phyloP scores from a whole-genome alignment of 1,284 basidiomycete species.

The Cryptococcus sp. region DNA sequence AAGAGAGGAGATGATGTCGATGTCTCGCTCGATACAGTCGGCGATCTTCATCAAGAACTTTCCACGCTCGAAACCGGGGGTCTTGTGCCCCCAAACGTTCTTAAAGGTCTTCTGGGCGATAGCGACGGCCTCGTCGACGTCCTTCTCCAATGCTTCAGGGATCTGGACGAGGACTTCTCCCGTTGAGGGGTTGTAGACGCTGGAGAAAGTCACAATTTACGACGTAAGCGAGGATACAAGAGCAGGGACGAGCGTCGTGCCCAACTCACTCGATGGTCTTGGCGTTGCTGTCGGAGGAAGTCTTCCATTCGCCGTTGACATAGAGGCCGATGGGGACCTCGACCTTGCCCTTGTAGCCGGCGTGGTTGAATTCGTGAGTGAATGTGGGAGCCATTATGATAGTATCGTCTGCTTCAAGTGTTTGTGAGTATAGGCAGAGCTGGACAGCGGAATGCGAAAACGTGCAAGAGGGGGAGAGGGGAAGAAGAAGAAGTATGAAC shows the following conservation, averaged over 20 bases:
- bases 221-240: background rate
- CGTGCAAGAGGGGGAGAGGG: slow-evolving; percentile 5
- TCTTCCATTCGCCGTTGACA: slow-evolving; percentile 77
- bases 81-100: slow-evolving; percentile 66
- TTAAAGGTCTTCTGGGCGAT: slow-evolving; percentile 78
- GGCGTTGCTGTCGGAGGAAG: slow-evolving; percentile 62
- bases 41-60: slow-evolving; percentile 68
- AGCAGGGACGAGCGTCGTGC: too few species aligned
- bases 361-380: slow-evolving; percentile 65
- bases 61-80: slow-evolving; percentile 65
- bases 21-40: slow-evolving; percentile 69
- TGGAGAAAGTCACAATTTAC: slow-evolving; percentile 41
- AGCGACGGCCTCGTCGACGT: slow-evolving; percentile 74
- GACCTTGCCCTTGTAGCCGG: slow-evolving; percentile 68
- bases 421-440: background rate
- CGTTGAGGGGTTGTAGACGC: slow-evolving; percentile 76
- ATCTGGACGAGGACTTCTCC: slow-evolving; percentile 71
- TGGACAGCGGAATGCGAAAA: too few species aligned
- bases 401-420: background rate
- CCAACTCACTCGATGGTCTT: slow-evolving; percentile 49
- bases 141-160: slow-evolving; percentile 65
- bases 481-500: background rate
- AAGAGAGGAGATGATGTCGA: slow-evolving; percentile 72
- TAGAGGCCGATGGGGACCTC: slow-evolving; percentile 73
- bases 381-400: slow-evolving; percentile 50